Evolutionary conservation across 192 early-diverging fungal genomes (phyloP).

Genomic region (Entomortierella parvispora): DNA sequence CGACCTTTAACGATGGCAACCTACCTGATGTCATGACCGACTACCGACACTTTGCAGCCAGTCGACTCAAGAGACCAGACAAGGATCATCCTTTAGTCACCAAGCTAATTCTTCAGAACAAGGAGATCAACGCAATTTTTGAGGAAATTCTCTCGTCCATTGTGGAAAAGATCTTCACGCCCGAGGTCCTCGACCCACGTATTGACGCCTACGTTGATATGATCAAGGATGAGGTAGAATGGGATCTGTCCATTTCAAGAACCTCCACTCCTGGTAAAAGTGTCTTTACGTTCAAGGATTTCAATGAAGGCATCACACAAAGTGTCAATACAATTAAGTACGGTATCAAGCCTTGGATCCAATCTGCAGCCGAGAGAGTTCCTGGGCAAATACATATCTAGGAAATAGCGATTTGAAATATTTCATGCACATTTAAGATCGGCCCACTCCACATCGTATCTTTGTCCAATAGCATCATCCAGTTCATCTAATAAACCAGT

Average conservation of each 20-base stretch:
- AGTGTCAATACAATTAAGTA: conserved; percentile 8
- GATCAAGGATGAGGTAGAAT: conserved; percentile 40
- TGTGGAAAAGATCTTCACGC: conserved; percentile 22
- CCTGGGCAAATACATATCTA: conserved; percentile 6
- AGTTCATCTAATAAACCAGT: too few species aligned
- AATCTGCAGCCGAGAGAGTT: not conserved
- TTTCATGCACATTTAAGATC: too few species aligned
- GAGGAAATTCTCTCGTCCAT: conserved; percentile 18
- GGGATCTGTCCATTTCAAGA: conserved; percentile 46
- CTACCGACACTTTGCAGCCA: conserved; percentile 38
- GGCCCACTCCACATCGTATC: too few species aligned
- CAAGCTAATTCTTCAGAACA: conserved; percentile 34
- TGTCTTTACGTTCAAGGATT: conserved; percentile 13
- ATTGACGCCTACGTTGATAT: conserved; percentile 50
- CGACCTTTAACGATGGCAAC: conserved; percentile 52
- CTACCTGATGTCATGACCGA: conserved; percentile 11
- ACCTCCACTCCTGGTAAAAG: not conserved
- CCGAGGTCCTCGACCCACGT: conserved; percentile 16
- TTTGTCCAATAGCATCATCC: too few species aligned
- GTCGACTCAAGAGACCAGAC: conserved; percentile 4
- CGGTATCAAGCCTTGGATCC: conserved; percentile 34
- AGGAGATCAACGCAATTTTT: conserved; percentile 31
- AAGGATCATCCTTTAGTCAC: conserved; percentile 44
- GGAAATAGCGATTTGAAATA: too few species aligned
- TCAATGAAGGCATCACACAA: conserved; percentile 18